Percentiles rank a stretch among this genome's conserved stretches.
Evolutionary conservation across 306 rosid genomes (phyloP).

Genomic region (Cicer bijugum): DNA sequence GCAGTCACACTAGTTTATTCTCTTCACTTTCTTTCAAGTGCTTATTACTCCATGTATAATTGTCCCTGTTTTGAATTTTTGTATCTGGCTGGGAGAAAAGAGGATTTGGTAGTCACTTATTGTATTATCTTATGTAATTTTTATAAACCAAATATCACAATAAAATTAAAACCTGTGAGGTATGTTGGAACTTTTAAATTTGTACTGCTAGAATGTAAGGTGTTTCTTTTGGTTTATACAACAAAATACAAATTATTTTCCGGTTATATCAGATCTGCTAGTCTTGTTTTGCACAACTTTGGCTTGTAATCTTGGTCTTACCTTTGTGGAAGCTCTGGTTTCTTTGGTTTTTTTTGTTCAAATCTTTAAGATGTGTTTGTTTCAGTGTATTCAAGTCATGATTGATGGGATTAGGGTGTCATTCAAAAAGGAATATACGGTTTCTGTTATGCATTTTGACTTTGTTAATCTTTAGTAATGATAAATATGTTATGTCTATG

Average conservation of each 20-base stretch:
- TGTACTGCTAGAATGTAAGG: background rate
- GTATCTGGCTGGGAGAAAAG: background rate
- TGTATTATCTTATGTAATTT: constrained; percentile 6
- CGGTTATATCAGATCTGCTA: constrained; percentile 1
- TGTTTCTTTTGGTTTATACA: constrained; percentile 28
- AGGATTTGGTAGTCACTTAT: background rate
- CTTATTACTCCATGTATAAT: background rate
- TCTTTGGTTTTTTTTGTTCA: constrained; percentile 3
- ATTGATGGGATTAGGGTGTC: background rate
- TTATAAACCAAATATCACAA: background rate
- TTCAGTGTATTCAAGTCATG: constrained; percentile 28
- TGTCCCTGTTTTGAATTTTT: background rate
- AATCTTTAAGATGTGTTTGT: constrained; percentile 15
- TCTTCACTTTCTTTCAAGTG: constrained; percentile 22
- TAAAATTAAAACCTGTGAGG: constrained; percentile 6
- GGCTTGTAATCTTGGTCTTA: constrained; percentile 13
- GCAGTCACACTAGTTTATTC: constrained; percentile 13
- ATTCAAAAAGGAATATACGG: constrained; percentile 1
- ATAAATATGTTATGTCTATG: constrained; percentile 13
- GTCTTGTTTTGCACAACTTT: constrained; percentile 2
- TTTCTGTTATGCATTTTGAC: background rate
- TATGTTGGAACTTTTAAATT: constrained; percentile 20
- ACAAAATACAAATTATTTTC: constrained; percentile 27
- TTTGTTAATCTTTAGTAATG: constrained; percentile 4
- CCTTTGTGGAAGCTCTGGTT: constrained; percentile 24